These are phyloP conservation scores for Mollisia scopiformis DNA, from an alignment of 2,329 filamentous ascomycete genomes.

Conservation along the genomic window DNA sequence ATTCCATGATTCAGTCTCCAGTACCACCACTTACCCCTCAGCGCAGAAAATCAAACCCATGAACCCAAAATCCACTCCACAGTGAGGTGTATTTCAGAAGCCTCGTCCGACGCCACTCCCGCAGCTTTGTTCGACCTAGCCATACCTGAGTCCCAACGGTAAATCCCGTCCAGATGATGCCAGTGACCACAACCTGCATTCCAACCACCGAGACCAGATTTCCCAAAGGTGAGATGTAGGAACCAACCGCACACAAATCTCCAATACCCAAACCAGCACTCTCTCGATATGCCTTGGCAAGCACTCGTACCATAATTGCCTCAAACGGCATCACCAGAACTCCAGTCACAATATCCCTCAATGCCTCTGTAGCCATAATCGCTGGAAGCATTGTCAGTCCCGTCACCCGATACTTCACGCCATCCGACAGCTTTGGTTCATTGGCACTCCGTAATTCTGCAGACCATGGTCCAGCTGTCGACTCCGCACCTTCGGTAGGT, in stretches of 20 bases:
- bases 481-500: conserved; percentile 29
- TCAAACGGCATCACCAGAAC: conserved; percentile 36
- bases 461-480: conserved; percentile 33
- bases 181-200: conserved; percentile 31
- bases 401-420: conserved; percentile 34
- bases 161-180: conserved; percentile 32
- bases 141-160: conserved; percentile 25
- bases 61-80: background rate
- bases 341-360: conserved; percentile 32
- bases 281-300: conserved; percentile 31
- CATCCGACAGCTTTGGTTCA: conserved; percentile 29
- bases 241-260: conserved; percentile 24
- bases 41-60: background rate
- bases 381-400: conserved; percentile 37
- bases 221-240: conserved; percentile 16
- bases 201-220: conserved; percentile 30
- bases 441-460: conserved; percentile 39
- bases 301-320: conserved; percentile 33
- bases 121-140: conserved; percentile 7
- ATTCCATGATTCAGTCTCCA: background rate
- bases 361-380: conserved; percentile 36
- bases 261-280: conserved; percentile 21
- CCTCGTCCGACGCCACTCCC: background rate
- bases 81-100: background rate
- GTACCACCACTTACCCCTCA: background rate